Evolutionary conservation across 2,329 filamentous ascomycete species (phyloP).

Genomic region (Coniochaeta prunicola): DNA sequence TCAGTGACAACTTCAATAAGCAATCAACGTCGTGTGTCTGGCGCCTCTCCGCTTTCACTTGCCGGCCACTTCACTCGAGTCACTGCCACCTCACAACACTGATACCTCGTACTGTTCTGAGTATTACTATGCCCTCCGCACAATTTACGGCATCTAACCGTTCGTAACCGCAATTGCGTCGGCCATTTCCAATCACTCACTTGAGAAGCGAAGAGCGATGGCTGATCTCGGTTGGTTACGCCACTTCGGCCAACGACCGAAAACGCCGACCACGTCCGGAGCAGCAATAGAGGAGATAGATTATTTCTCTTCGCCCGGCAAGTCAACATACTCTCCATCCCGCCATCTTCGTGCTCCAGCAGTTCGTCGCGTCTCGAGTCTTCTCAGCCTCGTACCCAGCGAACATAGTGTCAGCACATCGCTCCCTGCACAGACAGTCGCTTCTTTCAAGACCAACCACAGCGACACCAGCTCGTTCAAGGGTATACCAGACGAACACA

Average conservation of each 20-base stretch:
- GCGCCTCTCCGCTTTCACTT: background rate
- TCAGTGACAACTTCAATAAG: too few relatives aligned
- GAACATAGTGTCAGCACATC: background rate
- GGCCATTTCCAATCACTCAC: too few relatives aligned
- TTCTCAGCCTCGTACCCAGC: background rate
- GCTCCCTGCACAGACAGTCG: background rate
- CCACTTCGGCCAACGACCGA: background rate
- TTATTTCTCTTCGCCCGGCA: background rate
- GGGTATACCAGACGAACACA: background rate
- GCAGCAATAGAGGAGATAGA: background rate
- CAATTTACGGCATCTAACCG: too few relatives aligned
- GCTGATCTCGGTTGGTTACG: conserved; percentile 2
- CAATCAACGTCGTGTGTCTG: too few relatives aligned
- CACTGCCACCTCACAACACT: background rate
- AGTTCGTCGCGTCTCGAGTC: conserved; percentile 1
- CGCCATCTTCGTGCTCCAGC: background rate
- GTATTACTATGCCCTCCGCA: too few relatives aligned
- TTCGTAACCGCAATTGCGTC: too few relatives aligned
- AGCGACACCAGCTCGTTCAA: background rate
- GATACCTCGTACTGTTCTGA: background rate
- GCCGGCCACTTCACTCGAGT: background rate
- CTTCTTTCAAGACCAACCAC: background rate
- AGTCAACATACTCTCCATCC: background rate
- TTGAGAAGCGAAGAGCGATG: background rate
- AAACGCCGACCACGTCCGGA: background rate